A percentile compares a stretch with the other conserved stretches of the same genome.
These are phyloP conservation scores for Coemansia sp. DNA, from an alignment of 192 early-diverging fungal genomes.

Conservation along the genomic window DNA sequence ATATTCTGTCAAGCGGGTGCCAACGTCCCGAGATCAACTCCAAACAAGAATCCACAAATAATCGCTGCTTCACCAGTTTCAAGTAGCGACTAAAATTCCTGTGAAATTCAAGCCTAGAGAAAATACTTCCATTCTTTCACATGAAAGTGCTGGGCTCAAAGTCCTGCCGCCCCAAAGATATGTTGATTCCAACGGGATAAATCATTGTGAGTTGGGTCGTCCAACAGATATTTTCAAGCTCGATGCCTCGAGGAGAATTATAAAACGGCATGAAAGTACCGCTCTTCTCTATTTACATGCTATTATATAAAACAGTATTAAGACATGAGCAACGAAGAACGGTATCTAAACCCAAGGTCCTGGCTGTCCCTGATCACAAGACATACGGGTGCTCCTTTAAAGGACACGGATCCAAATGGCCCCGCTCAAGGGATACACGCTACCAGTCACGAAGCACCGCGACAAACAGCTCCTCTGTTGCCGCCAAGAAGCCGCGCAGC, in stretches of 20 bases:
- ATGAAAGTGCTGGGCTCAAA: background rate
- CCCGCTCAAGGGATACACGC: background rate
- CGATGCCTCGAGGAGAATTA: no score
- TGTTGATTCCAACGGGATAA: background rate
- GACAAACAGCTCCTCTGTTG: background rate
- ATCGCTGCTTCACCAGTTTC: no score
- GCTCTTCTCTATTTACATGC: background rate
- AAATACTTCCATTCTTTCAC: background rate
- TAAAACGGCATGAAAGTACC: no score
- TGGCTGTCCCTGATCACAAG: slow-evolving; percentile 1
- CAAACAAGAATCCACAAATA: no score
- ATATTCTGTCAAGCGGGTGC: no score
- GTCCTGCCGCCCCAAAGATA: background rate
- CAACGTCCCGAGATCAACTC: no score
- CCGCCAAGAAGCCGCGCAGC: slow-evolving; percentile 11
- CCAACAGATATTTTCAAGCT: background rate
- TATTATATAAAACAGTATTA: background rate
- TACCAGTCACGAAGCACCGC: background rate
- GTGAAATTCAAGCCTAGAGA: no score
- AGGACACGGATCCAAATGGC: background rate
- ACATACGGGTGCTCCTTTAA: background rate
- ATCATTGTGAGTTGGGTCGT: background rate
- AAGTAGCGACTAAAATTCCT: no score
- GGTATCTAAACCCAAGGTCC: background rate
- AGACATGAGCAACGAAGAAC: background rate